Percentiles rank a stretch among this genome's conserved stretches.
Conservation (phyloP, 257 asterid species). For the Salvia rosmarinus region DNA sequence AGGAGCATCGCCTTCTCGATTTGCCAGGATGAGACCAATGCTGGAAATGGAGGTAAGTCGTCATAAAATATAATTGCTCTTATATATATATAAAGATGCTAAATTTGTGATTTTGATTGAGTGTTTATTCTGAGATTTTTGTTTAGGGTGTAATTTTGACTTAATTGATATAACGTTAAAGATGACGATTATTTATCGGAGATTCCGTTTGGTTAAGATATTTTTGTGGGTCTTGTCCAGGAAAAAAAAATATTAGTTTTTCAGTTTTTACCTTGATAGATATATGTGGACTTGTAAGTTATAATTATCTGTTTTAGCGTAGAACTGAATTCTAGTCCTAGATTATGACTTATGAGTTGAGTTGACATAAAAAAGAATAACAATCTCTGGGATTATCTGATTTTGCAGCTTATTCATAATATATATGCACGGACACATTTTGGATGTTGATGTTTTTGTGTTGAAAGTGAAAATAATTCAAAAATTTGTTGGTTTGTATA, state of each 20-base stretch:
- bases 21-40: constrained; percentile 38
- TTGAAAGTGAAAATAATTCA: neutral
- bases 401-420: neutral
- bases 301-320: neutral
- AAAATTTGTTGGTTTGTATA: constrained; percentile 27
- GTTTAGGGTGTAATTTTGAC: constrained; percentile 1
- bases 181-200: constrained; percentile 13
- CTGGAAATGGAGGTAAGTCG: constrained; percentile 39
- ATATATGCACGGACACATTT: neutral
- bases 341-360: constrained; percentile 18
- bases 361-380: neutral
- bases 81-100: too few species aligned
- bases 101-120: constrained; percentile 1
- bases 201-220: constrained; percentile 18
- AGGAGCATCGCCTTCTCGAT: constrained; percentile 49
- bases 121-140: constrained; percentile 31
- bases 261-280: neutral
- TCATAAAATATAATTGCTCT: neutral
- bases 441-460: neutral
- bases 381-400: neutral
- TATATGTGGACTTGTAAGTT: neutral
- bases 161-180: neutral
- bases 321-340: neutral
- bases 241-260: neutral
- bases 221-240: constrained; percentile 24